phyloP scores from a whole-genome alignment of 2,329 filamentous ascomycete genomes.

The Alternaria ethzedia region DNA sequence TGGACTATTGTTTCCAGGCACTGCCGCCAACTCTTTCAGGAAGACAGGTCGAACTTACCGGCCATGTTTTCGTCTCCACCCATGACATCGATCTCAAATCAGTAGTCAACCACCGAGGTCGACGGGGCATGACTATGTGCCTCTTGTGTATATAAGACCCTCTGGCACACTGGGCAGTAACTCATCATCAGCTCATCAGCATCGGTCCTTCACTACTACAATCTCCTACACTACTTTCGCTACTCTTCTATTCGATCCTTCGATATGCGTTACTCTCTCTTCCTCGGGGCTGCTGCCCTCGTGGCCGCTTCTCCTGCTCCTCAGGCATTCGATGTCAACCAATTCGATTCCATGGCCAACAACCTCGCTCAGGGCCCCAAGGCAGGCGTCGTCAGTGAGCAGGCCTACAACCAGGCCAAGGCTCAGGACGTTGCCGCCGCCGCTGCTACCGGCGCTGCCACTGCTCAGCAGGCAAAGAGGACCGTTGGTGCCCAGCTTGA shows the following conservation, averaged over 20 bases:
- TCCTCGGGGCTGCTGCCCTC: conserved; percentile 30
- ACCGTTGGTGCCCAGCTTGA: conserved; percentile 4
- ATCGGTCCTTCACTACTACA: conserved; percentile 8
- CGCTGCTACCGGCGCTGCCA: conserved; percentile 17
- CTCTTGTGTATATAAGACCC: conserved; percentile 8
- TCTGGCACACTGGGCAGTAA: not conserved
- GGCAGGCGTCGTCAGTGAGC: conserved; percentile 16
- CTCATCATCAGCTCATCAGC: conserved; percentile 10
- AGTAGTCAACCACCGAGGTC: not conserved
- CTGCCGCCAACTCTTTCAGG: conserved; percentile 5
- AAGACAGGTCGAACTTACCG: conserved; percentile 8
- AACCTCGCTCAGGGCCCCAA: conserved; percentile 21
- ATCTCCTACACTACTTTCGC: not conserved
- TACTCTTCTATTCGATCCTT: conserved; percentile 6
- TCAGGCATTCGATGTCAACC: conserved; percentile 21
- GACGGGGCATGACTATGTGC: not conserved
- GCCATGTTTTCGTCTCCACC: conserved; percentile 6
- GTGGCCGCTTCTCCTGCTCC: conserved; percentile 29
- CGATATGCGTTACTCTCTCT: conserved; percentile 28
- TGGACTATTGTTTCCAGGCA: conserved; percentile 8
- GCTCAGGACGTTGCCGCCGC: conserved; percentile 20
- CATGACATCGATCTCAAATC: conserved; percentile 11
- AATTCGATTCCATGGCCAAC: conserved; percentile 13
- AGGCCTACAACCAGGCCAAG: conserved; percentile 18
- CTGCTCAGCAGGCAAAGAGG: conserved; percentile 22